A percentile compares a stretch with the other conserved stretches of the same genome.
Conservation (phyloP, 1,284 basidiomycete species). For the Cutaneotrichosporon sp. region DNA sequence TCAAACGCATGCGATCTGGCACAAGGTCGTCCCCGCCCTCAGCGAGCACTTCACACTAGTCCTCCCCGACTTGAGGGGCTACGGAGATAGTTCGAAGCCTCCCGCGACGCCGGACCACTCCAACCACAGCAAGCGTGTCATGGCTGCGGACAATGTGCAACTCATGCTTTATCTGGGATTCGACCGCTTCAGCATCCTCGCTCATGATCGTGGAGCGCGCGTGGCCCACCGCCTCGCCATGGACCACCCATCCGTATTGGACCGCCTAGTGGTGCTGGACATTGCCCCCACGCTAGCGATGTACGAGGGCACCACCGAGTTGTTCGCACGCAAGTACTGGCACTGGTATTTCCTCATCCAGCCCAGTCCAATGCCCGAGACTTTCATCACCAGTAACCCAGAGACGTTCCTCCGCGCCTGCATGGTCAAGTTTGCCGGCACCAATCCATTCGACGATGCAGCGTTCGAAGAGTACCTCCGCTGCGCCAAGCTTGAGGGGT, state of each 20-base stretch:
- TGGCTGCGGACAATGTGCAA: conserved; percentile 50
- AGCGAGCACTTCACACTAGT: conserved; percentile 46
- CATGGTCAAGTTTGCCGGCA: conserved; percentile 7
- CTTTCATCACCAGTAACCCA: background rate
- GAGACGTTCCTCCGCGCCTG: conserved; percentile 4
- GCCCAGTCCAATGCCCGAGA: conserved; percentile 42
- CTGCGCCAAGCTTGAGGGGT: conserved; percentile 2
- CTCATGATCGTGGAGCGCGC: conserved; percentile 53
- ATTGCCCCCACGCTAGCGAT: conserved; percentile 49
- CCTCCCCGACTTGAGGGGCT: conserved; percentile 46
- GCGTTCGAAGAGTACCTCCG: background rate
- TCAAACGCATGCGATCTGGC: conserved; percentile 49
- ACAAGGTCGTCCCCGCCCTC: conserved; percentile 40
- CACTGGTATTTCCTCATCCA: conserved; percentile 55
- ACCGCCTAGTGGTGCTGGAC: conserved; percentile 49
- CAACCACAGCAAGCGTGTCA: conserved; percentile 51
- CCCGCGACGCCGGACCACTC: conserved; percentile 35
- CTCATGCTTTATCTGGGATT: conserved; percentile 47
- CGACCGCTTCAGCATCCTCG: conserved; percentile 41
- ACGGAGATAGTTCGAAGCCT: conserved; percentile 38
- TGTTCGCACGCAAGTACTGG: conserved; percentile 47
- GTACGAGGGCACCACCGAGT: conserved; percentile 45
- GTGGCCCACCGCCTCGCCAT: conserved; percentile 51
- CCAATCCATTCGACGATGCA: background rate
- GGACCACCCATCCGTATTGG: conserved; percentile 44